These are phyloP conservation scores for Saccharomycopsis sp. DNA, from an alignment of 805 yeast genomes.

Conservation along the genomic window DNA sequence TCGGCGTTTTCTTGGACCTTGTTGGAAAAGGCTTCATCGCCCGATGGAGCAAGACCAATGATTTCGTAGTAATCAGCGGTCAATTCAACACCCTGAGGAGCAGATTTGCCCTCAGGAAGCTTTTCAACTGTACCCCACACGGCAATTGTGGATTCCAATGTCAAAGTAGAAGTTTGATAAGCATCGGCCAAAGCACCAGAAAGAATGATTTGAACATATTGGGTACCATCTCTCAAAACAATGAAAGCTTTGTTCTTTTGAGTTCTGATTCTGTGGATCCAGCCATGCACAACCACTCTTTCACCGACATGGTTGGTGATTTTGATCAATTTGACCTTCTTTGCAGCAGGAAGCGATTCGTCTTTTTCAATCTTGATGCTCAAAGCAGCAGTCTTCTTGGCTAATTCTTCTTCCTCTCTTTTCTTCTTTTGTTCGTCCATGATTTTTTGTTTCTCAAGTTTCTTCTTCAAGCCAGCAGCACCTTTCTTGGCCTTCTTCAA, in stretches of 20 bases:
- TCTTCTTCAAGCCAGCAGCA: constrained; percentile 81
- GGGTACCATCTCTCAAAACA: constrained; percentile 92
- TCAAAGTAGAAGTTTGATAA: constrained; percentile 71
- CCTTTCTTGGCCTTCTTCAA: constrained; percentile 95
- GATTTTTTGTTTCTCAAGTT: constrained; percentile 41
- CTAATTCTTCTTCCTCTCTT: constrained; percentile 62
- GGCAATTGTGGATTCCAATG: constrained; percentile 78
- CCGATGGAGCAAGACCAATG: constrained; percentile 90
- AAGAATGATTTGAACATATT: constrained; percentile 78
- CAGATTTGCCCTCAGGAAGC: constrained; percentile 92
- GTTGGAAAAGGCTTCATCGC: constrained; percentile 92
- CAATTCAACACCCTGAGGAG: constrained; percentile 96
- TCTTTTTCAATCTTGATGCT: constrained; percentile 72
- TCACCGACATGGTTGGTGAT: constrained; percentile 47
- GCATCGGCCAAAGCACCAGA: constrained; percentile 91
- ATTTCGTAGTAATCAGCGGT: constrained; percentile 83
- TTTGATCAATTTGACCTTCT: constrained; percentile 52
- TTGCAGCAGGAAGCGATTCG: constrained; percentile 58
- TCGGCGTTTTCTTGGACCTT: constrained; percentile 90
- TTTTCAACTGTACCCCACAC: constrained; percentile 73
- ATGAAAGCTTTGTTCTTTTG: constrained; percentile 90
- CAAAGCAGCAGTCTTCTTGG: constrained; percentile 69
- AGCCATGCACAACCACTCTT: constrained; percentile 79
- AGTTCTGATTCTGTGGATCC: constrained; percentile 90
- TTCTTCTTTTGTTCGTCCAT: constrained; percentile 43